Evolutionary conservation across 1,284 basidiomycete species (phyloP).

Genomic region (Exobasidium rhododendri): DNA sequence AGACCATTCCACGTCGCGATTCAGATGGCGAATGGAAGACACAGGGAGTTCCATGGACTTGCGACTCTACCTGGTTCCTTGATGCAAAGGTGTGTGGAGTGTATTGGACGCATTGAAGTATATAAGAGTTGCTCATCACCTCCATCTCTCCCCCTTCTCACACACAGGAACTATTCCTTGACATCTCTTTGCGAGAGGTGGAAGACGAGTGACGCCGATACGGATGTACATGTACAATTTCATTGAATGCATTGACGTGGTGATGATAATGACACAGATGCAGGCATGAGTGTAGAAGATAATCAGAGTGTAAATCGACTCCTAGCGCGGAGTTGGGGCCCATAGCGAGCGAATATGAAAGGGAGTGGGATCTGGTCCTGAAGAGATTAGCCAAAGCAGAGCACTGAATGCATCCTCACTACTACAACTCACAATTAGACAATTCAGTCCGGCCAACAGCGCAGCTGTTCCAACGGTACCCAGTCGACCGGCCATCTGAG

Average conservation of each 20-base stretch:
- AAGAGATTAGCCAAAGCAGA: slow-evolving; percentile 9
- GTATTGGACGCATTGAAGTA: no score
- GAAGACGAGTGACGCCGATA: no score
- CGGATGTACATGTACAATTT: no score
- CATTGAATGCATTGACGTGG: no score
- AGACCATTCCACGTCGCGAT: background rate
- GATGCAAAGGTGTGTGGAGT: background rate
- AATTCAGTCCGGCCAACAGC: slow-evolving; percentile 21
- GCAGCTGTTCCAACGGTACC: slow-evolving; percentile 20
- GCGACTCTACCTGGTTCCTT: slow-evolving; percentile 2
- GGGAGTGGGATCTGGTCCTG: slow-evolving; percentile 24
- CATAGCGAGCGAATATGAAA: slow-evolving; percentile 23
- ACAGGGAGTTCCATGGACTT: background rate
- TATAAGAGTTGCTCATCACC: no score
- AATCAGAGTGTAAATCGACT: slow-evolving; percentile 9
- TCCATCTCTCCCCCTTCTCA: no score
- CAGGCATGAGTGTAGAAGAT: no score
- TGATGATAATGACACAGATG: no score
- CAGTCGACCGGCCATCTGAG: slow-evolving; percentile 19
- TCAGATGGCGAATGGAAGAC: background rate
- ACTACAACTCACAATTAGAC: background rate
- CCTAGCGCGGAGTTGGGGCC: slow-evolving; percentile 18
- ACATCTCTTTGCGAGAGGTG: background rate
- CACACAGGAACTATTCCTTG: background rate
- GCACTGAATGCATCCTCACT: background rate